phyloP scores from a whole-genome alignment of 805 yeast species.

The Ogataea allantospora region DNA sequence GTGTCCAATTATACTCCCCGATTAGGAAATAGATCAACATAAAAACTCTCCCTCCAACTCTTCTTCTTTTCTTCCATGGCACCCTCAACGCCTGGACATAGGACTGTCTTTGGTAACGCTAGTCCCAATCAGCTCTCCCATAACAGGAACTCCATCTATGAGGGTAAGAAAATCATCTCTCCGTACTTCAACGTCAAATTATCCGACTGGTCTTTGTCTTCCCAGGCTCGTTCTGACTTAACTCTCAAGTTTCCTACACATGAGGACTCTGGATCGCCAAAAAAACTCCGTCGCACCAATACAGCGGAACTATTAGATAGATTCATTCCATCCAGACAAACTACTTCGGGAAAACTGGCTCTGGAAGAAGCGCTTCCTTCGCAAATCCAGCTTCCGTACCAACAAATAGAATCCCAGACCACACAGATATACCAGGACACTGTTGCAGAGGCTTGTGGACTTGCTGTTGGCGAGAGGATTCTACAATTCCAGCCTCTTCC shows the following conservation, averaged over 20 bases:
- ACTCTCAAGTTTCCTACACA: conserved; percentile 6
- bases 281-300: conserved; percentile 30
- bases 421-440: conserved; percentile 65
- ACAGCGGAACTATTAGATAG: conserved; percentile 47
- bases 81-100: conserved; percentile 25
- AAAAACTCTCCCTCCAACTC: conserved; percentile 6
- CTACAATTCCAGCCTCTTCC: conserved; percentile 85
- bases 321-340: conserved; percentile 58
- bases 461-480: conserved; percentile 77
- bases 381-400: conserved; percentile 42
- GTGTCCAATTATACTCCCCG: conserved; percentile 7
- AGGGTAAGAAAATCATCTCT: conserved; percentile 32
- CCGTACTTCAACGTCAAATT: conserved; percentile 37
- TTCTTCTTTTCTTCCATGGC: conserved; percentile 8
- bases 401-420: conserved; percentile 54
- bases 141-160: conserved; percentile 29
- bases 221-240: conserved; percentile 12
- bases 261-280: conserved; percentile 25
- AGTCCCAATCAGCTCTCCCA: conserved; percentile 31
- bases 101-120: conserved; percentile 33
- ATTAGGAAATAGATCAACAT: conserved; percentile 10
- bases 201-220: conserved; percentile 33
- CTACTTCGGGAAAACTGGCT: conserved; percentile 45
- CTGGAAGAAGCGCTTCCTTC: conserved; percentile 20
- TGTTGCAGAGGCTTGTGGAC: conserved; percentile 94